Evolutionary conservation across 2,329 filamentous ascomycete species (phyloP).

Genomic region (Calonectria hawksworthii): DNA sequence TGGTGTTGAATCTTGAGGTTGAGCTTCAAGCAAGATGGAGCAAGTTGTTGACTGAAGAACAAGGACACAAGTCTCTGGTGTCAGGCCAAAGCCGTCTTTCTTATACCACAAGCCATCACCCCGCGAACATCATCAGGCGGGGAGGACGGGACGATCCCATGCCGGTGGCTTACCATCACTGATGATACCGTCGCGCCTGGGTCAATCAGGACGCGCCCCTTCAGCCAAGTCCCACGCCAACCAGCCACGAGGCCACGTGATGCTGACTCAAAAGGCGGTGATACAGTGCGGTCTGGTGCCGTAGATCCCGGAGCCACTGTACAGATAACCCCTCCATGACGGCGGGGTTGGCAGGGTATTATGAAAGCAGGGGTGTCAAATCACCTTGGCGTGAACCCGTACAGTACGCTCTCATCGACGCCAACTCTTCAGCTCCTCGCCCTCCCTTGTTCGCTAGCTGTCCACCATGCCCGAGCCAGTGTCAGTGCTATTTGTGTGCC

Average conservation of each 20-base stretch:
- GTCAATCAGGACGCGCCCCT: conserved; percentile 38
- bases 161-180: conserved; percentile 39
- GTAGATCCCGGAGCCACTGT: neutral
- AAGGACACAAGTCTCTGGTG: conserved; percentile 9
- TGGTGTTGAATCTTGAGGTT: neutral
- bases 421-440: conserved; percentile 20
- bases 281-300: conserved; percentile 26
- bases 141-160: conserved; percentile 32
- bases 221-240: conserved; percentile 34
- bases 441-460: conserved; percentile 16
- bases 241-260: conserved; percentile 41
- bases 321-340: conserved; percentile 41
- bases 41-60: neutral
- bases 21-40: neutral
- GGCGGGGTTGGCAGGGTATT: conserved; percentile 43
- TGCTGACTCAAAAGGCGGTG: too few species aligned
- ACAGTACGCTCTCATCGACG: conserved; percentile 36
- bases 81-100: conserved; percentile 17
- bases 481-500: conserved; percentile 93
- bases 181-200: conserved; percentile 35
- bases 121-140: neutral
- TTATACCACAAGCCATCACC: conserved; percentile 36
- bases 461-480: conserved; percentile 59
- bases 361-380: conserved; percentile 42
- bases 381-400: conserved; percentile 41